Evolutionary conservation across 352 stramenopile genomes (phyloP).

Genomic region (Blastocystis sp.): DNA sequence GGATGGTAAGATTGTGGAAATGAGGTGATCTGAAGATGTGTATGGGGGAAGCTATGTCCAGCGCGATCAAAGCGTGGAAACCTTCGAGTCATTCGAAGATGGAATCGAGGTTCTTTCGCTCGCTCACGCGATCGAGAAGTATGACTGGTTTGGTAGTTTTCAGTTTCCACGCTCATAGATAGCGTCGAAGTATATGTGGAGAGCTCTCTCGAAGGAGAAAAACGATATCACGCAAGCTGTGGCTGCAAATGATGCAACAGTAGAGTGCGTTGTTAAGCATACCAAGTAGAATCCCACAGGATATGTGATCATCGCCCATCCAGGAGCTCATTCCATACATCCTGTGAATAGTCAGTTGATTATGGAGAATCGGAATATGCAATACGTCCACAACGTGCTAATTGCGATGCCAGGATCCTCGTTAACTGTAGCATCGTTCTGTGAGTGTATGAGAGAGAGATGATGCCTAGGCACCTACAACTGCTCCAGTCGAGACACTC

Average conservation of each 20-base stretch:
- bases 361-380: conserved; percentile 54
- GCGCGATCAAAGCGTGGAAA: conserved; percentile 27
- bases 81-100: conserved; percentile 35
- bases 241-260: conserved; percentile 38
- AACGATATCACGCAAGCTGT: conserved; percentile 50
- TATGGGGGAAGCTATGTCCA: conserved; percentile 44
- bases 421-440: conserved; percentile 39
- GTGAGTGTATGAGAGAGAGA: not conserved
- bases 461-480: not conserved
- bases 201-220: not conserved
- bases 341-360: conserved; percentile 57
- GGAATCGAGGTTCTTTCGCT: conserved; percentile 52
- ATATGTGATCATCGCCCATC: conserved; percentile 60
- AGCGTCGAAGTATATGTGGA: conserved; percentile 56
- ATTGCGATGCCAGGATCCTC: conserved; percentile 50
- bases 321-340: conserved; percentile 20
- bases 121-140: conserved; percentile 17
- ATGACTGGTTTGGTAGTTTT: conserved; percentile 1
- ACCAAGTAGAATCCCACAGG: conserved; percentile 38
- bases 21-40: not conserved
- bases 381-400: conserved; percentile 59
- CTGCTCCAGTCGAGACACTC: not conserved
- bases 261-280: not conserved
- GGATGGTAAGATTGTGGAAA: not conserved
- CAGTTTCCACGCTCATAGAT: not conserved